phyloP scores from a whole-genome alignment of 83 land plant genomes.

The Diphasiastrum complanatum region DNA sequence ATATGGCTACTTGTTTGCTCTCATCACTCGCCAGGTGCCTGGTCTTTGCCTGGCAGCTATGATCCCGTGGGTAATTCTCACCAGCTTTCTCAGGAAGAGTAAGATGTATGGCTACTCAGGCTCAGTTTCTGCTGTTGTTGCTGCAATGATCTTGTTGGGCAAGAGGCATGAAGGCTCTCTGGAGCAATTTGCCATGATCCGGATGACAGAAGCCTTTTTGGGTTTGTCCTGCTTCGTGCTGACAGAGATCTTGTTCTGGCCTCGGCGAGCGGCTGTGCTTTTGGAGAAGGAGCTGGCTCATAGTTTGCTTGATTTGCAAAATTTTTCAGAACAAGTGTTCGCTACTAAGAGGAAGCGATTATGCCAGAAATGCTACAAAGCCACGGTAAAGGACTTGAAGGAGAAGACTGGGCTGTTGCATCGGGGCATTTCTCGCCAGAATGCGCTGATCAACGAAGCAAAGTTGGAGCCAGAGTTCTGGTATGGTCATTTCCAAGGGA shows the following conservation, averaged over 20 bases:
- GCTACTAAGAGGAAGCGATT: background rate
- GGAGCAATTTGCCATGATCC: conserved; percentile 41
- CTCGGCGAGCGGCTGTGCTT: conserved; percentile 46
- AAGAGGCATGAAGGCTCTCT: conserved; percentile 35
- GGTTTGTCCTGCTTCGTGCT: conserved; percentile 42
- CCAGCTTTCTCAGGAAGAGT: conserved; percentile 44
- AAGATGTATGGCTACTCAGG: conserved; percentile 58
- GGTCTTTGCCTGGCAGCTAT: conserved; percentile 34
- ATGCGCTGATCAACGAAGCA: conserved; percentile 44
- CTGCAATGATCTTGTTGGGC: conserved; percentile 49
- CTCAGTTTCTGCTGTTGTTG: conserved; percentile 40
- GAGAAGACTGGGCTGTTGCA: conserved; percentile 25
- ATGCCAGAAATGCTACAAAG: conserved; percentile 9
- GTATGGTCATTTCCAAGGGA: conserved; percentile 49
- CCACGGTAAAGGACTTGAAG: background rate
- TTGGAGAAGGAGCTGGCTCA: conserved; percentile 33
- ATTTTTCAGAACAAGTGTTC: background rate
- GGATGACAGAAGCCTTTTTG: conserved; percentile 55
- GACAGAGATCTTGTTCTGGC: conserved; percentile 46
- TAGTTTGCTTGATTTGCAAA: background rate
- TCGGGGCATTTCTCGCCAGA: conserved; percentile 12
- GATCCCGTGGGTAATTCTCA: conserved; percentile 63
- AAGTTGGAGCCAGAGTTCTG: conserved; percentile 61
- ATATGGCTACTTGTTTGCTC: conserved; percentile 42
- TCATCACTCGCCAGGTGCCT: conserved; percentile 23